Conservation (phyloP, 139 green algal species). For the Chlamydomonas incerta region DNA sequence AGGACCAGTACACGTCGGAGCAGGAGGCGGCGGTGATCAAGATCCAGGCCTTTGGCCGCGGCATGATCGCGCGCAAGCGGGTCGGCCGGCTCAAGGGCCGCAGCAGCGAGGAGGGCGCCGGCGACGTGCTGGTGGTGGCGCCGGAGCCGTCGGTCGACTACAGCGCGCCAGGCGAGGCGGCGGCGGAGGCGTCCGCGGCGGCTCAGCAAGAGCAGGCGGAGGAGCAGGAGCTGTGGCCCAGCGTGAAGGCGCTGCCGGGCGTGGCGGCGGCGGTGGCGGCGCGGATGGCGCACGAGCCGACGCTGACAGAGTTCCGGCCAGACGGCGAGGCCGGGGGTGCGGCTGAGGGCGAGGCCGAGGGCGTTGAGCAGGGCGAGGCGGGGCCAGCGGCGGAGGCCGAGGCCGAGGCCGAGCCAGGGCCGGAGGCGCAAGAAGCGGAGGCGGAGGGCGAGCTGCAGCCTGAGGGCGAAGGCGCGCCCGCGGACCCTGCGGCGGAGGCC, state of each 20-base stretch:
- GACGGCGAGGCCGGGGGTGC: not conserved
- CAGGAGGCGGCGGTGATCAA: constrained; percentile 27
- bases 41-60: constrained; percentile 41
- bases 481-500: too few relatives aligned
- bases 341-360: not conserved
- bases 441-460: not conserved
- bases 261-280: not conserved
- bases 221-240: too few relatives aligned
- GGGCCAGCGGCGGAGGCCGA: not conserved
- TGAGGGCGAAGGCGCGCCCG: not conserved
- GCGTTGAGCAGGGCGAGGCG: not conserved
- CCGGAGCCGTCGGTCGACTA: too few relatives aligned
- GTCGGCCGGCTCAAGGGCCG: not conserved
- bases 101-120: not conserved
- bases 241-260: too few relatives aligned
- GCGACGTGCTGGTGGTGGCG: not conserved
- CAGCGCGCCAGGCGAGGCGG: not conserved
- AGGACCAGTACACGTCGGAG: constrained; percentile 2
- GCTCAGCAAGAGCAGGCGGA: not conserved
- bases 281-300: not conserved
- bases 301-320: not conserved
- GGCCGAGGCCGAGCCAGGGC: not conserved
- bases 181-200: not conserved
- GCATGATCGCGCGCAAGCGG: constrained; percentile 1
- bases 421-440: not conserved